Conservation (phyloP, 208 protist species). For the Acanthamoeba royreba region DNA sequence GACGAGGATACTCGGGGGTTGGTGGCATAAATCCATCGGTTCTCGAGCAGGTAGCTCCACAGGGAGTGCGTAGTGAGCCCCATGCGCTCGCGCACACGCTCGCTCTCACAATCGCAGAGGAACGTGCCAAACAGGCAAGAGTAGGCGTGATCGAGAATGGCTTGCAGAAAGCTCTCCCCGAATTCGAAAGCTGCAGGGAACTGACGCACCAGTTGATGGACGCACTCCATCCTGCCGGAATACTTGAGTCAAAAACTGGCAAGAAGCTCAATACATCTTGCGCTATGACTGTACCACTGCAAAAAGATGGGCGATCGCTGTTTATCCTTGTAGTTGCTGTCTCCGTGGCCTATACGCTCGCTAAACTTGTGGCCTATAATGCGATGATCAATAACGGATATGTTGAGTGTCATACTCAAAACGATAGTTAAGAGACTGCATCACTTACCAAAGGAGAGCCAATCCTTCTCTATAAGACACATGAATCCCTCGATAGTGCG, state of each 20-base stretch:
- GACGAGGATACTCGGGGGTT: no score
- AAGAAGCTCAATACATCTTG: neutral
- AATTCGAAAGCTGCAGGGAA: conserved; percentile 94
- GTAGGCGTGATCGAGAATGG: conserved; percentile 87
- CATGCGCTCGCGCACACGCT: neutral
- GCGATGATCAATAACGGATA: neutral
- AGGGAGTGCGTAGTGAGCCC: neutral
- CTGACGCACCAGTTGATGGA: conserved; percentile 91
- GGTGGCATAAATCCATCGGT: neutral
- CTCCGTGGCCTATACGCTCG: conserved; percentile 79
- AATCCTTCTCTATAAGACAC: conserved; percentile 94
- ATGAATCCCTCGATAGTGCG: conserved; percentile 92
- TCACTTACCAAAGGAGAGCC: conserved; percentile 85
- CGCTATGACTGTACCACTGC: no score
- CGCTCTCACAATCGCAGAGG: neutral
- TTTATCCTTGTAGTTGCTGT: conserved; percentile 40
- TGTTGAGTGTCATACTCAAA: neutral
- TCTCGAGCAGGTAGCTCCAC: neutral
- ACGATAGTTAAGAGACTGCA: neutral
- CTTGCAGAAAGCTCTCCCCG: conserved; percentile 83
- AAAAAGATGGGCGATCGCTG: conserved; percentile 86
- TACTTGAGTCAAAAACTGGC: no score
- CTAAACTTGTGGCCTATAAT: conserved; percentile 21
- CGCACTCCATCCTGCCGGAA: conserved; percentile 89
- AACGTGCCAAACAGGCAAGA: conserved; percentile 74